Percentiles rank a stretch among this genome's conserved stretches.
Conservation (phyloP, 148 eudicot genomes). For the Vaccinium macrocarpon region DNA sequence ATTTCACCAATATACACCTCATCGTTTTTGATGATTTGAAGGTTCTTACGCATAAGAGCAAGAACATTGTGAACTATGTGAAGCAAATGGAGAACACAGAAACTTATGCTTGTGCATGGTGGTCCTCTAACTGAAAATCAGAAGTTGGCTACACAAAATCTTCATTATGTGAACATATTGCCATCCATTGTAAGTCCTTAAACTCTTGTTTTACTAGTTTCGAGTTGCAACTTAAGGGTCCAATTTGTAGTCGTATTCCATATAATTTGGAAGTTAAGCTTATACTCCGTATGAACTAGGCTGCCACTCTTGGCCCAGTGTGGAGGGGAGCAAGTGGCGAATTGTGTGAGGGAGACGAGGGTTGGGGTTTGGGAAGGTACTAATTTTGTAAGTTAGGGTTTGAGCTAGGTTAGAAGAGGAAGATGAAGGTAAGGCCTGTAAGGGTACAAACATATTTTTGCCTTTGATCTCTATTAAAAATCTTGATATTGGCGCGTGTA, state of each 20-base stretch:
- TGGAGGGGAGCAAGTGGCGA: conserved; percentile 50
- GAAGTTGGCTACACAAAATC: conserved; percentile 83
- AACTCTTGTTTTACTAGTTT: neutral
- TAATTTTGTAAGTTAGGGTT: too few species aligned
- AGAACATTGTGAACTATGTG: conserved; percentile 74
- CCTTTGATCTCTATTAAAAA: too few species aligned
- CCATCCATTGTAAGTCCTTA: conserved; percentile 79
- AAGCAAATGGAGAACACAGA: conserved; percentile 67
- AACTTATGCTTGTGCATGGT: conserved; percentile 80
- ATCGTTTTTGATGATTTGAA: conserved; percentile 75
- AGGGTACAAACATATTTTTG: too few species aligned
- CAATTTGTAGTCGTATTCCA: neutral
- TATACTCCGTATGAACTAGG: neutral
- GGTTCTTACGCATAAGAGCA: conserved; percentile 85
- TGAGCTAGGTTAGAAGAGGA: too few species aligned
- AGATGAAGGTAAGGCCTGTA: too few species aligned
- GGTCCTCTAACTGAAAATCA: conserved; percentile 66
- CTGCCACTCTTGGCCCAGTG: conserved; percentile 18
- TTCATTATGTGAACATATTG: conserved; percentile 74
- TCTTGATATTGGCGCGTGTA: too few species aligned
- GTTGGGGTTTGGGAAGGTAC: conserved; percentile 44
- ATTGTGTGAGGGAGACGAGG: conserved; percentile 36
- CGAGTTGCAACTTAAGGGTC: neutral
- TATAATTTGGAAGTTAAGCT: neutral
- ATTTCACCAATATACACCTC: conserved; percentile 49